Evolutionary conservation across 23 red algal species (phyloP).

Genomic region (Gracilariopsis chorda): DNA sequence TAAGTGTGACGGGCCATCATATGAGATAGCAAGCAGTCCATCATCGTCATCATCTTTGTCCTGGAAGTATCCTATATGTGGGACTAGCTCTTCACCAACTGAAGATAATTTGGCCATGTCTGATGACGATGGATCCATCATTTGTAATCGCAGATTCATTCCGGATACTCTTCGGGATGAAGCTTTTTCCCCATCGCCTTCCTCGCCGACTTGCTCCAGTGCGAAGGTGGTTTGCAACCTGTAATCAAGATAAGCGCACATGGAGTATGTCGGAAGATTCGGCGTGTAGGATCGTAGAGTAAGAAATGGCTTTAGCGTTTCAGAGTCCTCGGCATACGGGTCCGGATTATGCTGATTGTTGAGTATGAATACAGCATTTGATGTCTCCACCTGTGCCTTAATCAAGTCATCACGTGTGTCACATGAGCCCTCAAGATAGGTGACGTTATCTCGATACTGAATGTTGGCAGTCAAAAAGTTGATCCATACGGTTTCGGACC

Average conservation of each 20-base stretch:
- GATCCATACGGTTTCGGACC: slow-evolving; percentile 66
- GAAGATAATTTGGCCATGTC: background rate
- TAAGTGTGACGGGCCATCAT: slow-evolving; percentile 56
- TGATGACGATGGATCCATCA: slow-evolving; percentile 18
- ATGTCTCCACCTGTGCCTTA: slow-evolving; percentile 64
- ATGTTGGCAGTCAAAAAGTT: slow-evolving; percentile 56
- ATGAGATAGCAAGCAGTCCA: slow-evolving; percentile 33
- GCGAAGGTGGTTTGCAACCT: slow-evolving; percentile 79
- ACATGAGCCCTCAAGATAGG: slow-evolving; percentile 66
- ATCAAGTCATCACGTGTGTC: slow-evolving; percentile 52
- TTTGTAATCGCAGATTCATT: slow-evolving; percentile 6
- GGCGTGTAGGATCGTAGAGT: slow-evolving; percentile 68
- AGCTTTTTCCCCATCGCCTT: slow-evolving; percentile 15
- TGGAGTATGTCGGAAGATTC: slow-evolving; percentile 68
- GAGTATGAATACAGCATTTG: slow-evolving; percentile 73
- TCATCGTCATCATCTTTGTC: slow-evolving; percentile 58
- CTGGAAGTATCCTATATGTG: slow-evolving; percentile 13
- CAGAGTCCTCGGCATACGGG: slow-evolving; percentile 68
- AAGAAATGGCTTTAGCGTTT: slow-evolving; percentile 69
- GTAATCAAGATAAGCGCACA: slow-evolving; percentile 67
- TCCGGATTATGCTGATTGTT: slow-evolving; percentile 76
- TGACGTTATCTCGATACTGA: slow-evolving; percentile 55
- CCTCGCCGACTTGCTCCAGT: slow-evolving; percentile 45
- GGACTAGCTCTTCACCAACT: background rate
- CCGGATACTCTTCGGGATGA: slow-evolving; percentile 2